Base-by-base conservation (phyloP, 768 basidiomycete genomes). In the Leccinum obscurum region DNA sequence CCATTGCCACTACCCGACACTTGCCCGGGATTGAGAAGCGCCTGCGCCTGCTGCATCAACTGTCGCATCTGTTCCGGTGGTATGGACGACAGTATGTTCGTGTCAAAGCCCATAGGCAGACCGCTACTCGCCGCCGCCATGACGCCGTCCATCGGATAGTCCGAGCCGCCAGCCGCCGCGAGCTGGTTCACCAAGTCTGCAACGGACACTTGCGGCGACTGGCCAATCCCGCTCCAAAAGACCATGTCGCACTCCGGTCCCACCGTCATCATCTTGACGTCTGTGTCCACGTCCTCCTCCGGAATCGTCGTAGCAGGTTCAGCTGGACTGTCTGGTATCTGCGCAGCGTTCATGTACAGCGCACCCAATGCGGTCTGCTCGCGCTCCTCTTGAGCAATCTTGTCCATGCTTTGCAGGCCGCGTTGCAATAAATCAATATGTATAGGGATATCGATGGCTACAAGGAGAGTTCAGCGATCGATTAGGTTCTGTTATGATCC, bases 331-430 rank as follows among this genome's bases (percentile, higher is more conserved):
- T 92, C 90, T 49, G 92, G 92, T 66, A 93, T 88, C 63, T 89
- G 88, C 51, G 81, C 78, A 50, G 78, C 72, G 13, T 81, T 81
- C 79, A 89, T 86, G 72, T 94, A 94, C 35, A 90, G 71, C 48
- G 91, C 90, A 26, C 83, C 83, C 22, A 93, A 80, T 30, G 89
- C 88, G 15, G 85, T 87, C 72, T 87, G 83, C 70, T 94, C 92
- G 56, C 92, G 85, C 72, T 86, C 81, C 72, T 89, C 92, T 73
- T 94, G 92, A 22, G 77, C 77, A 39, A 64, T 66, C 72, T 85
- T 89, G 74, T 94, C 92, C 64, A 81, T 71, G 70, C 91, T 93
- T 60, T 82, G 75, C 57, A 81, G 78, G 41, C 92, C 92, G 60
- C 89, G 85, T 67, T 76, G 76, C 28, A 70, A 73, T 37, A 77